phyloP scores from a whole-genome alignment of 805 yeast genomes.

The Candida tibetensis region DNA sequence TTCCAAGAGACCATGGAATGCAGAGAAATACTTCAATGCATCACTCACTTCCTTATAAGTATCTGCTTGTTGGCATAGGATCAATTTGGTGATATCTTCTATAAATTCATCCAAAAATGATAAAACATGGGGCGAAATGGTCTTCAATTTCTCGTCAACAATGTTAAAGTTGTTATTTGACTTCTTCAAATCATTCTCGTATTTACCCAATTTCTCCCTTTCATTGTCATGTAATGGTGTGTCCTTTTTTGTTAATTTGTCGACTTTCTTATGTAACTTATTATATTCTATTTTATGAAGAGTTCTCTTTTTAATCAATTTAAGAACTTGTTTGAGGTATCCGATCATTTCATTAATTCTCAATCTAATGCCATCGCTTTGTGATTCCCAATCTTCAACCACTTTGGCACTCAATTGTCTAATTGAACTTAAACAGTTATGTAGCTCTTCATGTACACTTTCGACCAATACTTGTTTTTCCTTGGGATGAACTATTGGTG shows the following conservation, averaged over 20 bases:
- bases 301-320: conserved; percentile 43
- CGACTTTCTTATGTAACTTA: conserved; percentile 34
- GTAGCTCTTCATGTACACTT: conserved; percentile 26
- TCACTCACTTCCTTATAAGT: conserved; percentile 27
- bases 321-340: conserved; percentile 34
- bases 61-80: conserved; percentile 38
- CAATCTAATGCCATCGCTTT: conserved; percentile 26
- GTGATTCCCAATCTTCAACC: conserved; percentile 21
- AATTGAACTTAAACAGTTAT: conserved; percentile 21
- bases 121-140: conserved; percentile 41
- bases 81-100: conserved; percentile 37
- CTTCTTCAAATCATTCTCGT: conserved; percentile 30
- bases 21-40: conserved; percentile 19
- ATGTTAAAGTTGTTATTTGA: conserved; percentile 29
- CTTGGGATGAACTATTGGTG: conserved; percentile 36
- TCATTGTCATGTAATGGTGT: conserved; percentile 38
- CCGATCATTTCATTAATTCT: conserved; percentile 40
- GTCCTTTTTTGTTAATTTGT: conserved; percentile 35
- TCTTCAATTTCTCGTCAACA: conserved; percentile 26
- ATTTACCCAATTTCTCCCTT: conserved; percentile 26
- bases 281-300: conserved; percentile 40
- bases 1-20: conserved; percentile 26
- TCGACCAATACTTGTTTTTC: conserved; percentile 26
- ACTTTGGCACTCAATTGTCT: conserved; percentile 13
- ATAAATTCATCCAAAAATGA: conserved; percentile 49